Base-by-base conservation (phyloP, 2,329 filamentous ascomycete species). In the Fusarium sp. region DNA sequence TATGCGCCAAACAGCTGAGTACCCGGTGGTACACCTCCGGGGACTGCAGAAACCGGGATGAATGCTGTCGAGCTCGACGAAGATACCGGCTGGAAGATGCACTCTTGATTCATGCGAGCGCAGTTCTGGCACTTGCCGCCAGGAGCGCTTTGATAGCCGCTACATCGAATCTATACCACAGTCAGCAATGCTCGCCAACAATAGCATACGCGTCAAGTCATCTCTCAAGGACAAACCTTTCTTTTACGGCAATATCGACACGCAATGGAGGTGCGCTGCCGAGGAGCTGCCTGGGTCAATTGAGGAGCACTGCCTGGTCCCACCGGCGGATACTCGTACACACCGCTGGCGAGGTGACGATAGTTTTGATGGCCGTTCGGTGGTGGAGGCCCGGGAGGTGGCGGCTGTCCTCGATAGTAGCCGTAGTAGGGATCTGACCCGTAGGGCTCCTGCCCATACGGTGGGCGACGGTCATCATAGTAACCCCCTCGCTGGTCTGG, bases 61-160 rank as follows among this genome's bases (percentile, higher is more conserved):
- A 89, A 89, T 1, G 87, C 87, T 1, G 87, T 87, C 6, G 86
- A 86, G 40, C 85, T 84, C 11, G 86, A 85, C 0, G 85, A 86
- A 5, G 86, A 88, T 1, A 89, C 88, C 0, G 87, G 88, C 72
- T 89, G 87, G 63, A 90, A 89, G 13, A 89, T 83, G 64, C 88
- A 90, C 65, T 90, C 87, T 70, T 89, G 88, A 51, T 88, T 87
- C 79, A 89, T 88, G 66, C 88, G 87, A 40, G 87, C 86, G 72
- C 88, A 90, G 71, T 89, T 90, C 58, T 87, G 85, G 70, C 88
- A 90, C 68, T 89, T 88, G 11, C 87, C 88, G 18, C 87, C 87
- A 0, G 86, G 85, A 0, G 86, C 87, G 66, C 87, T 88, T 62
- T 87, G 85, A 67, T 89, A 89, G 30, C 88, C 88, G 65, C 87